Evolutionary conservation across 2,329 filamentous ascomycete genomes (phyloP), one percentile per base, ranked within the genome.

Genomic region (Cercospora sp.): DNA sequence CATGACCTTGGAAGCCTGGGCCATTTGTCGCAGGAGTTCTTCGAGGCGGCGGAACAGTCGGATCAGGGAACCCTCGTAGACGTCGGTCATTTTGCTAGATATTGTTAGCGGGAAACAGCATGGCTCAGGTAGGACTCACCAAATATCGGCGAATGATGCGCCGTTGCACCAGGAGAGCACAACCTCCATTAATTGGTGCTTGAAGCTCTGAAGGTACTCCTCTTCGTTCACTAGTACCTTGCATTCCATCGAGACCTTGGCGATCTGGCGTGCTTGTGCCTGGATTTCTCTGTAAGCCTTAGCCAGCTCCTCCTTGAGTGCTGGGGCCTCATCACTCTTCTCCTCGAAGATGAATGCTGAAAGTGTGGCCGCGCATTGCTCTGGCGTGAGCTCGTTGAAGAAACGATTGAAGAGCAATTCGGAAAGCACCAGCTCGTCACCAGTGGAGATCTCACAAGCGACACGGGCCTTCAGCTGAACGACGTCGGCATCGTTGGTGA

Each of bases 301-400:
- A 65, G 88, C 87, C 33, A 98, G 85, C 69, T 97, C 92, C 73
- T 97, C 93, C 75, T 90, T 91, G 60, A 97, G 84, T 6, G 81
- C 75, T 13, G 88, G 86, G 3, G 88, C 83, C 12, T 94, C 89
- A 74, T 94, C 91, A 59, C 92, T 89, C 84, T 96, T 97, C 82
- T 99, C 95, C 77, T 99, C 96, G 73, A 98, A 97, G 72, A 99
- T 95, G 82, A 99, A 98, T 77, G 92, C 94, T 75, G 92, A 96
- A 67, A 99, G 85, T 5, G 94, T 88, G 0, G 94, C 87, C 1
- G 95, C 95, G 74, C 90, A 92, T 72, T 94, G 87, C 79, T 98
- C 94, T 0, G 95, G 93, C 0, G 89, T 89, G 53, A 98, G 83
- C 77, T 97, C 94, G 78, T 98, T 99, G 86, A 99, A 99, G 85